Base-by-base conservation (phyloP, 768 basidiomycete genomes). In the Suillus lakei region DNA sequence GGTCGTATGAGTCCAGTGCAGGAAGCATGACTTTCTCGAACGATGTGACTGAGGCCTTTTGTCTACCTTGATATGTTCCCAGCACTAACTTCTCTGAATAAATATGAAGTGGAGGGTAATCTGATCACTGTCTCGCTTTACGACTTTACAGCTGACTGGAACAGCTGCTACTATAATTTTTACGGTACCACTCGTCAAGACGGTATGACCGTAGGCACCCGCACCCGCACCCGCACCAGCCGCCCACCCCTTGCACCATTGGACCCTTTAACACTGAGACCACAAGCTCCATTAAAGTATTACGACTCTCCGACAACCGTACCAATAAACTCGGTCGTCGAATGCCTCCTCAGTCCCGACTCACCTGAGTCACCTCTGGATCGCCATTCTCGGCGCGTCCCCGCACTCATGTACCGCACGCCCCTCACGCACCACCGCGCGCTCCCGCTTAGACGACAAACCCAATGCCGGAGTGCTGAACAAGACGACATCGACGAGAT, bases 401-500 rank as follows among this genome's bases (percentile, higher is more conserved):
- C 23, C 6, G 23, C n/a, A 59, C 18, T 16, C 5, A 10, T 59
- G 4, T 18, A 59, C 26, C 38, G 38, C 38, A 59, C 58, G 5
- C 58, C 58, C 38, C 38, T 59, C 26, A 21, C 38, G 12, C 58
- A 59, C 58, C 38, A 41, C 18, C 58, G 38, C 38, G 5, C 10
- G 1, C 23, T 28, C 3, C 38, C 16, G 23, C 55, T 60, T 6
- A 32, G n/a, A 28, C 36, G 26, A 23, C 32, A 36, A 38, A 58
- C 12, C 8, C 26, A 63, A 38, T 60, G 51, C 36, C 48, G 56
- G 26, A 39, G 55, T 28, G 43, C 30, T 23, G 62, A 63, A 38
- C 62, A 63, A 18, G 56, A 61, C 7, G 62, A 63, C n/a, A 55
- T 63, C 5, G 62, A 63, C 9, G 62, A 63, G 7, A 73, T 78